Percentiles rank a stretch among this genome's conserved stretches.
These are phyloP conservation scores for Vitis hybrid DNA, from an alignment of 177 flowering plant genomes.

Conservation along the genomic window DNA sequence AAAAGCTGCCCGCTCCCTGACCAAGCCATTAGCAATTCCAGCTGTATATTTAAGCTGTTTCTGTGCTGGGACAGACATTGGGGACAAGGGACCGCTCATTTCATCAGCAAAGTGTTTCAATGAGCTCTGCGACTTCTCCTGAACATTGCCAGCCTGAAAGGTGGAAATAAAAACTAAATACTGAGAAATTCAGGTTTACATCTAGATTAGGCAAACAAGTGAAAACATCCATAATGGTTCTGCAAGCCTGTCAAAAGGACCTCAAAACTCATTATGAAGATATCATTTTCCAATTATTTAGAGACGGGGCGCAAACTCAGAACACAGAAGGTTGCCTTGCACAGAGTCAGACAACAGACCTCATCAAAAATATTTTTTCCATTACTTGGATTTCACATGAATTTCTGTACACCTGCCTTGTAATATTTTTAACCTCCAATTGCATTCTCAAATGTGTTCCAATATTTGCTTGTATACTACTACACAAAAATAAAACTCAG, in stretches of 20 bases:
- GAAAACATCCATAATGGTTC: too few relatives aligned
- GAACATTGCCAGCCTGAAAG: slow-evolving; percentile 21
- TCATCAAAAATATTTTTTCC: neutral
- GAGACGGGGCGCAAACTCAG: neutral
- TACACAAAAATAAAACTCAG: slow-evolving; percentile 1
- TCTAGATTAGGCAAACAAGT: neutral
- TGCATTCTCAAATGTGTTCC: neutral
- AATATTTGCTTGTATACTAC: neutral
- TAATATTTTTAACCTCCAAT: neutral
- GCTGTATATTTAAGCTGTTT: slow-evolving; percentile 89
- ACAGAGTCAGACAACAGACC: neutral
- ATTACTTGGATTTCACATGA: neutral
- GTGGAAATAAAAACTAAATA: neutral
- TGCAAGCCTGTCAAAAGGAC: neutral
- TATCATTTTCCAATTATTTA: neutral
- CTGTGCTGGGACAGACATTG: slow-evolving; percentile 73
- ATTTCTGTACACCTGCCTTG: neutral
- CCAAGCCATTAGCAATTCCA: slow-evolving; percentile 77
- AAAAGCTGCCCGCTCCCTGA: slow-evolving; percentile 58
- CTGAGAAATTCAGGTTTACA: too few relatives aligned
- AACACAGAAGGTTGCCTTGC: neutral
- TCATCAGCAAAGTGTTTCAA: slow-evolving; percentile 69
- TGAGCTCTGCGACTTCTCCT: slow-evolving; percentile 57
- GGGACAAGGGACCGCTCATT: slow-evolving; percentile 62
- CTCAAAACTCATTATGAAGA: neutral